Base-by-base conservation (phyloP, 257 asterid species). In the Capsicum pubescens region DNA sequence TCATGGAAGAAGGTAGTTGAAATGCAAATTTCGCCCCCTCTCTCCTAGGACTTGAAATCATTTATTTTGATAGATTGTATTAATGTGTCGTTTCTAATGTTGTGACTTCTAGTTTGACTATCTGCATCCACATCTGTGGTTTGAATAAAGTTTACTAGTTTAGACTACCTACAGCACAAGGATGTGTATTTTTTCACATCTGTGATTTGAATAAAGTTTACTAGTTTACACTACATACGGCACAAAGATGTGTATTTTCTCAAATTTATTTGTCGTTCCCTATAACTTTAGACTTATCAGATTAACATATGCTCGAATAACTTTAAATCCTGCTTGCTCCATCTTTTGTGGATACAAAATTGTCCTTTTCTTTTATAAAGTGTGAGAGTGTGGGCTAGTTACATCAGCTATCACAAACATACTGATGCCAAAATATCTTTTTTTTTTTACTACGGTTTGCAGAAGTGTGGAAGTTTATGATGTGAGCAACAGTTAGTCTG, bases 1-100 rank as follows among this genome's bases (percentile, higher is more conserved):
- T 87, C 97, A 16, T 93, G 97, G 98, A 94, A 89, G 84, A 90
- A 91, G 86, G 97, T 93, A 76, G 91, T 89, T 21, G 94, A 93
- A 87, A 89, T 94, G 97, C 93, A 88, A 88, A 90, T 68, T 21
- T 81, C 93, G 7, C 90, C 88, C 1, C 71, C 92, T 76, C 88
- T 87, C n/a, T 66, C 84, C 14, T 52, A 81, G 59, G 16, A 10
- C 76, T 5, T 61, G 52, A 42, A 46, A 74, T 54, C 48, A 3
- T 72, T 72, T 11, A 14, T 15, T 67, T 42, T 74, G 42, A 0
- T 6, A 44, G 48, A 44, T 44, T 44, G 35, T 42, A 59, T 35
- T 39, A 32, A n/a, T 66, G 6, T 36, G 67, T 8, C n/a, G 15
- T 26, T 52, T 52, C 48, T 26, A 13, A 26, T 6, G 9, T 76